Percentiles rank a stretch among this genome's conserved stretches.
These are phyloP conservation scores for Agrocybe chaxingu DNA, from an alignment of 768 basidiomycete species.

Conservation along the genomic window DNA sequence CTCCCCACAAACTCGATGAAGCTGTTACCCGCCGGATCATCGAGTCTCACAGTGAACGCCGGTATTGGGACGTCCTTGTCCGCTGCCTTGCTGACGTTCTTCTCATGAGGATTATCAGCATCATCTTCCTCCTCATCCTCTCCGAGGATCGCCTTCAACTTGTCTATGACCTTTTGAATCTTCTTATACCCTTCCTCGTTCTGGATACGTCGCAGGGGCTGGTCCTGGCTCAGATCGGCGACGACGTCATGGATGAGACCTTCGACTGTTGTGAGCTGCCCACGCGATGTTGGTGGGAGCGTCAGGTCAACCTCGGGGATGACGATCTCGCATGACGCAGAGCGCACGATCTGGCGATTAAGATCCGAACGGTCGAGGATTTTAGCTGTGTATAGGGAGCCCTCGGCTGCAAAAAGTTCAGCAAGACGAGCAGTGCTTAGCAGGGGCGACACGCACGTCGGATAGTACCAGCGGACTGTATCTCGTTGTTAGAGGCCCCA, in stretches of 20 bases:
- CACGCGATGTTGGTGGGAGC: slow-evolving; percentile 77
- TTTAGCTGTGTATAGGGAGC: slow-evolving; percentile 75
- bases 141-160: slow-evolving; percentile 60
- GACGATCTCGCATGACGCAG: slow-evolving; percentile 71
- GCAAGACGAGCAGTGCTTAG: not conserved
- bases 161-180: slow-evolving; percentile 73
- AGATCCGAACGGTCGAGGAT: slow-evolving; percentile 76
- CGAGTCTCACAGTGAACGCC: slow-evolving; percentile 78
- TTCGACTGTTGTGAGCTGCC: slow-evolving; percentile 96
- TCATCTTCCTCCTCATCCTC: slow-evolving; percentile 54
- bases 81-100: slow-evolving; percentile 20
- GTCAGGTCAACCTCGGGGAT: slow-evolving; percentile 91
- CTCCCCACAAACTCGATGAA: slow-evolving; percentile 88
- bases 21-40: slow-evolving; percentile 96
- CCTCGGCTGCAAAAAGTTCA: slow-evolving; percentile 57
- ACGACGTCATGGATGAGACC: slow-evolving; percentile 84
- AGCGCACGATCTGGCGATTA: slow-evolving; percentile 91
- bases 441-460: slow-evolving; percentile 52
- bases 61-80: slow-evolving; percentile 53
- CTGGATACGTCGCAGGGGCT: slow-evolving; percentile 79
- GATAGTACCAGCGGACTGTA: slow-evolving; percentile 85
- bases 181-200: slow-evolving; percentile 68
- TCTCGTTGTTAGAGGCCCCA: slow-evolving; percentile 86
- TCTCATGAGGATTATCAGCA: slow-evolving; percentile 29
- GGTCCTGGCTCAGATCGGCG: slow-evolving; percentile 75